phyloP scores from a whole-genome alignment of 352 stramenopile species.

The Phytophthora pistaciae region DNA sequence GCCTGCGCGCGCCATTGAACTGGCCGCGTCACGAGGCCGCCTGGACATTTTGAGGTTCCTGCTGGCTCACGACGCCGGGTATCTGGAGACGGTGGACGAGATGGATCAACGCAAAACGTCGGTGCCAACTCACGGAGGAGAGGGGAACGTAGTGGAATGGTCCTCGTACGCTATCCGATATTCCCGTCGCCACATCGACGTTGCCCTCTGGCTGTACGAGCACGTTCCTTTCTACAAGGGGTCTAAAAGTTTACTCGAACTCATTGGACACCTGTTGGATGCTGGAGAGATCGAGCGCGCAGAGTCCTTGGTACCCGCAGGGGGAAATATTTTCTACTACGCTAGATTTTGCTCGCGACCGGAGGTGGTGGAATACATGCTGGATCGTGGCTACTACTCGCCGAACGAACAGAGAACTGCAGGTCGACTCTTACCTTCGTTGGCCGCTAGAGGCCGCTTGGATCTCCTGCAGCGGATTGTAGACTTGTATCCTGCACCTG shows the following conservation, averaged over 20 bases:
- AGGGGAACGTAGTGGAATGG: background rate
- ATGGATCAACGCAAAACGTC: background rate
- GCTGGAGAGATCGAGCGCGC: background rate
- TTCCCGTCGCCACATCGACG: background rate
- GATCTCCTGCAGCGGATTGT: background rate
- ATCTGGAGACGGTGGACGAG: background rate
- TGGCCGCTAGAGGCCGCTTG: background rate
- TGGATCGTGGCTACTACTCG: background rate
- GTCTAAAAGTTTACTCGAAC: background rate
- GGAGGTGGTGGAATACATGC: background rate
- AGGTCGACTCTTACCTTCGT: background rate
- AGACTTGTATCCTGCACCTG: background rate
- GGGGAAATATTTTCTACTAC: background rate
- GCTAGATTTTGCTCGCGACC: background rate
- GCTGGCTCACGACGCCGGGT: background rate
- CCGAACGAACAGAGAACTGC: background rate
- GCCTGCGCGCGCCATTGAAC: background rate
- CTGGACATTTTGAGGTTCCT: background rate
- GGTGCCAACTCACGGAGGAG: background rate
- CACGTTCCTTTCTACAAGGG: background rate
- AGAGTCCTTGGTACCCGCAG: background rate
- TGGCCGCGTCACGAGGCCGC: background rate
- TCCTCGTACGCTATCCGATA: background rate
- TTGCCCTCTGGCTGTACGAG: background rate
- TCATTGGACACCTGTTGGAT: background rate